Percentiles rank a stretch among this genome's conserved stretches.
Conservation (phyloP, 129 eudicot species). For the sunflower (Helianthus annuus) region DNA sequence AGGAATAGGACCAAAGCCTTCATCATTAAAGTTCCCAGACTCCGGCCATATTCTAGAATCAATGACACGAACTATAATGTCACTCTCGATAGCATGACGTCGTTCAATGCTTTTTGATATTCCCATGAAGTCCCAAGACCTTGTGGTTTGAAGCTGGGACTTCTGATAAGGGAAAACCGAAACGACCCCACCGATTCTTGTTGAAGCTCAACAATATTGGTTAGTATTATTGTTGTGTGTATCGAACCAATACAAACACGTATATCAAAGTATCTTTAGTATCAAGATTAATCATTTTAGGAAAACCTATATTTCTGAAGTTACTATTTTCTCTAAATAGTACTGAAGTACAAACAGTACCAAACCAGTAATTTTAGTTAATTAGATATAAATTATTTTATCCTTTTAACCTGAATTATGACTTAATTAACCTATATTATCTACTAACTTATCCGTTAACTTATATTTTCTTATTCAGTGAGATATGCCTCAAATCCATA, state of each 20-base stretch:
- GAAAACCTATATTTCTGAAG: too few relatives aligned
- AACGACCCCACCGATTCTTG: slow-evolving; percentile 40
- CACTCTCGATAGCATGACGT: slow-evolving; percentile 22
- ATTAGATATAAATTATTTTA: too few relatives aligned
- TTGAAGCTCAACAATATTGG: not conserved
- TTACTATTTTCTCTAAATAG: too few relatives aligned
- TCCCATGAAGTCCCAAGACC: slow-evolving; percentile 63
- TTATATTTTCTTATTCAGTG: slow-evolving; percentile 36
- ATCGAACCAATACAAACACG: too few relatives aligned
- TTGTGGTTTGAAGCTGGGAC: slow-evolving; percentile 44
- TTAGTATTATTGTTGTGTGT: not conserved
- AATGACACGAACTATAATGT: slow-evolving; percentile 39
- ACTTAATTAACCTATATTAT: not conserved
- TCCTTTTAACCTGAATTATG: too few relatives aligned
- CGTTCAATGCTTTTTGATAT: slow-evolving; percentile 18
- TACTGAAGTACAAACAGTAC: too few relatives aligned
- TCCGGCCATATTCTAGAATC: too few relatives aligned
- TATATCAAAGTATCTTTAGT: not conserved
- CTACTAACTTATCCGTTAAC: slow-evolving; percentile 34
- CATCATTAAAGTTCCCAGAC: too few relatives aligned
- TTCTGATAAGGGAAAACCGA: slow-evolving; percentile 42
- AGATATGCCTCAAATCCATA: slow-evolving; percentile 60
- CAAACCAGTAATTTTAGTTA: too few relatives aligned
- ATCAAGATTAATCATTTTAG: too few relatives aligned
- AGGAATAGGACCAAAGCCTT: too few relatives aligned